These are phyloP conservation scores for Pseudogymnoascus sp. DNA, from an alignment of 2,329 filamentous ascomycete species.

Conservation along the genomic window DNA sequence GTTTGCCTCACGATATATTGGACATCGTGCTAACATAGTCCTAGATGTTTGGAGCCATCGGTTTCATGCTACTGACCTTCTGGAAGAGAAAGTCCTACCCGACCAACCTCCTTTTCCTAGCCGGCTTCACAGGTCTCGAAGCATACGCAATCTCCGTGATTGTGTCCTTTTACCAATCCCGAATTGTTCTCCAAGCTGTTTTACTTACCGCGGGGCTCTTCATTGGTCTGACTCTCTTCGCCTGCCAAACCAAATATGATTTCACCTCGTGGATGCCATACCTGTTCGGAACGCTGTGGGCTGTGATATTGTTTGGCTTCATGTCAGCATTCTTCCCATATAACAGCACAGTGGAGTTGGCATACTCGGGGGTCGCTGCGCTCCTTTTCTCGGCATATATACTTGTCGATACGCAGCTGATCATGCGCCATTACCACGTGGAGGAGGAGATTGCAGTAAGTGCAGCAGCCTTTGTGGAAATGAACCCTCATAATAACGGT, in stretches of 20 bases:
- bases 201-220: slow-evolving; percentile 80
- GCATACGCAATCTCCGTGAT: slow-evolving; percentile 90
- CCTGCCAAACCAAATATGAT: slow-evolving; percentile 96
- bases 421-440: slow-evolving; percentile 92
- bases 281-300: slow-evolving; percentile 84
- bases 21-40: slow-evolving; percentile 18
- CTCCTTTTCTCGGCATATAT: slow-evolving; percentile 93
- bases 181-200: slow-evolving; percentile 82
- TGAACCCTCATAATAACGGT: background rate
- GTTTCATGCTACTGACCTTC: slow-evolving; percentile 78
- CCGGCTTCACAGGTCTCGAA: slow-evolving; percentile 81
- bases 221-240: slow-evolving; percentile 72
- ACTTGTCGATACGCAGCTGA: slow-evolving; percentile 88
- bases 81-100: slow-evolving; percentile 97
- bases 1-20: background rate
- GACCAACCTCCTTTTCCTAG: slow-evolving; percentile 86
- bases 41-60: slow-evolving; percentile 68
- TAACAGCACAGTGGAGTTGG: slow-evolving; percentile 70
- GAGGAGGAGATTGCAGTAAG: slow-evolving; percentile 81
- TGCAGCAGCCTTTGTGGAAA: background rate
- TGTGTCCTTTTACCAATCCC: slow-evolving; percentile 78
- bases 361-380: slow-evolving; percentile 73
- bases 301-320: slow-evolving; percentile 84
- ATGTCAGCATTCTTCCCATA: slow-evolving; percentile 84
- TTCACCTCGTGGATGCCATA: slow-evolving; percentile 97